Evolutionary conservation across 2,329 filamentous ascomycete genomes (phyloP), one percentile per base, ranked within the genome.

Genomic region (Ceratocystis variospora): DNA sequence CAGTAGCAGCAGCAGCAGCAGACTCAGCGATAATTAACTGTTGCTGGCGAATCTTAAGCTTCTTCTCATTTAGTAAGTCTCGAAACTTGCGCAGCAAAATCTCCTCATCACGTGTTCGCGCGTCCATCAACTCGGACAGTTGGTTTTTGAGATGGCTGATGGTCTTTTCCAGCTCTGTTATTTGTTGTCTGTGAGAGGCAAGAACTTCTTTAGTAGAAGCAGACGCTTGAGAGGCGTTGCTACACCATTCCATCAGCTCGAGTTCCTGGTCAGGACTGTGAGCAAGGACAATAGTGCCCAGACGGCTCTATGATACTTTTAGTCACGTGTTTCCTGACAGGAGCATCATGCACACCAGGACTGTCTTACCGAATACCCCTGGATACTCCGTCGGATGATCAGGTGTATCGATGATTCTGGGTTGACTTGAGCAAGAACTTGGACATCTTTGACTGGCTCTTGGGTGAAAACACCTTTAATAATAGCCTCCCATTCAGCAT

Each of bases 31-130:
- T 63, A 22, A 55, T 28, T 8, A 31, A 80, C 71, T 88, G 85
- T 74, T 90, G 87, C 71, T 90, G 83, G 55, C 88, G 77, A 62
- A 92, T 91, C 75, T 89, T 91, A 64, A 86, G 77, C 74, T 92
- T 92, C 77, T 93, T 93, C 73, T 87, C 83, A 70, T 92, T 92
- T 1, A 92, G 76, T 1, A 93, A 77, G 66, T 83, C 78, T 65
- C 83, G 81, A 70, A 90, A 90, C 72, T 89, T 90, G 68, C 83
- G 81, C 1, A 92, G 75, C 66, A 92, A 76, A 19, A 80, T 79
- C 0, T 80, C 79, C 74, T 92, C 88, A 69, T 89, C 81, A 19
- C 83, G 81, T 61, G 82, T 79, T 72, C 91, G 91, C 15, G 83
- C 79, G 65, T 79, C 78, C 61, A 86, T 79, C 17, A 92, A 79